These are phyloP conservation scores for Fusarium dimerum DNA, from an alignment of 2,329 filamentous ascomycete genomes.

Conservation along the genomic window DNA sequence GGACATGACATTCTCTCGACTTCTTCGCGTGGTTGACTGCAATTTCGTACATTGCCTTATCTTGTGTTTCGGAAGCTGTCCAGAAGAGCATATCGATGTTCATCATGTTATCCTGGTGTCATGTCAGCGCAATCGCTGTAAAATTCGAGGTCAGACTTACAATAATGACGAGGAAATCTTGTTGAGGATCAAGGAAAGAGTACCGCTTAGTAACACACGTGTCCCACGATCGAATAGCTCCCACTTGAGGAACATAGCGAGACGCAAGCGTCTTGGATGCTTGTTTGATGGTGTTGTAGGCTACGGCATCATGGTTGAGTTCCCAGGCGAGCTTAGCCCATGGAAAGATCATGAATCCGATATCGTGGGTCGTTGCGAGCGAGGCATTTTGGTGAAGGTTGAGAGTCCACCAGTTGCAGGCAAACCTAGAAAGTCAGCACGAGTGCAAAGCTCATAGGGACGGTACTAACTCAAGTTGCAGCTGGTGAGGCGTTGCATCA, in stretches of 20 bases:
- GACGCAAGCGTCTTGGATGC: slow-evolving; percentile 46
- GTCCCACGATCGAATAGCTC: slow-evolving; percentile 53
- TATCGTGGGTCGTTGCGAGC: slow-evolving; percentile 45
- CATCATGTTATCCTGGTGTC: slow-evolving; percentile 29
- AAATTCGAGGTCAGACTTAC: slow-evolving; percentile 27
- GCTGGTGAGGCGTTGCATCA: slow-evolving; percentile 3
- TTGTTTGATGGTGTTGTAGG: slow-evolving; percentile 41
- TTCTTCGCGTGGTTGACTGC: slow-evolving; percentile 43
- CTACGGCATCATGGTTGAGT: slow-evolving; percentile 39
- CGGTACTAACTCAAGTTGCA: slow-evolving; percentile 32
- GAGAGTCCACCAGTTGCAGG: background rate
- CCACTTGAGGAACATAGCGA: slow-evolving; percentile 43
- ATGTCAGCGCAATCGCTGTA: background rate
- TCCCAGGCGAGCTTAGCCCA: slow-evolving; percentile 51
- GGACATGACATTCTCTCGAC: slow-evolving; percentile 40
- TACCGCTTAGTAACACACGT: slow-evolving; percentile 32
- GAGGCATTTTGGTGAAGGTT: background rate
- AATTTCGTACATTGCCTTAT: slow-evolving; percentile 25
- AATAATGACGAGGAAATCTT: slow-evolving; percentile 44
- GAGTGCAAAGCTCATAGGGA: no score
- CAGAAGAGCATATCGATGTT: slow-evolving; percentile 42
- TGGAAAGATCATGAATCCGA: slow-evolving; percentile 55
- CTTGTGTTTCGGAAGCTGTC: slow-evolving; percentile 33
- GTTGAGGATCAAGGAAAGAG: slow-evolving; percentile 30
- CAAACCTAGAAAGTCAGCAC: slow-evolving; percentile 38